These are phyloP conservation scores for Neurospora discreta DNA, from an alignment of 495 filamentous ascomycete species.

Conservation along the genomic window DNA sequence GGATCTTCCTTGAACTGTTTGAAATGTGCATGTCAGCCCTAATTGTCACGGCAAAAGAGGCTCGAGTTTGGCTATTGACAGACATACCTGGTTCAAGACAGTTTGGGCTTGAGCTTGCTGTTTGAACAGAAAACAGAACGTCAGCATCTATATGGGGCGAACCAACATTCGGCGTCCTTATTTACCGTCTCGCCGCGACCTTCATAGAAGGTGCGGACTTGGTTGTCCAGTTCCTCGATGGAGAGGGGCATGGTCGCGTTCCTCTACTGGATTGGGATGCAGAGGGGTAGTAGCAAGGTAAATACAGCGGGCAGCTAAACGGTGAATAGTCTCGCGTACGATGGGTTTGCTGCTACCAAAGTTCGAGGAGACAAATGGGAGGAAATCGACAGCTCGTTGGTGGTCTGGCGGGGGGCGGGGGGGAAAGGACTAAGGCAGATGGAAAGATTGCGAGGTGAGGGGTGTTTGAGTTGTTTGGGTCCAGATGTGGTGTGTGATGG, in stretches of 20 bases:
- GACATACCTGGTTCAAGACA: slow-evolving; percentile 79
- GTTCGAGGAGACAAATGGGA: not conserved
- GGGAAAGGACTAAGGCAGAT: not conserved
- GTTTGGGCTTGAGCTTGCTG: slow-evolving; percentile 97
- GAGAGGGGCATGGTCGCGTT: slow-evolving; percentile 42
- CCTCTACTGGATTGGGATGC: not conserved
- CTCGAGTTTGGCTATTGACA: not conserved
- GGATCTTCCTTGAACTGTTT: slow-evolving; percentile 93
- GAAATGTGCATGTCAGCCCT: slow-evolving; percentile 6
- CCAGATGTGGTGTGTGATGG: not conserved
- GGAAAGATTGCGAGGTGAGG: not conserved
- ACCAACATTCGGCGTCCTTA: slow-evolving; percentile 4
- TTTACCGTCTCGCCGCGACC: slow-evolving; percentile 82
- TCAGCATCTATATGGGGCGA: slow-evolving; percentile 11
- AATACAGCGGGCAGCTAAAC: not conserved
- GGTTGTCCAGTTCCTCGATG: slow-evolving; percentile 89
- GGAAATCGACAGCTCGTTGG: not conserved
- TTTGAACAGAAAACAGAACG: slow-evolving; percentile 13
- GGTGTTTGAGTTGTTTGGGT: not conserved
- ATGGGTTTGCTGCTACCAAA: not conserved
- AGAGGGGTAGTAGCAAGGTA: not conserved
- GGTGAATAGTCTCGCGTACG: not conserved
- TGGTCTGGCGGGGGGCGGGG: not conserved
- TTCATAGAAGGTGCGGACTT: slow-evolving; percentile 93
- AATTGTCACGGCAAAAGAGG: slow-evolving; percentile 12